These are phyloP conservation scores for Triticum monococcum DNA, from an alignment of 176 grass and related monocot genomes.

Conservation along the genomic window DNA sequence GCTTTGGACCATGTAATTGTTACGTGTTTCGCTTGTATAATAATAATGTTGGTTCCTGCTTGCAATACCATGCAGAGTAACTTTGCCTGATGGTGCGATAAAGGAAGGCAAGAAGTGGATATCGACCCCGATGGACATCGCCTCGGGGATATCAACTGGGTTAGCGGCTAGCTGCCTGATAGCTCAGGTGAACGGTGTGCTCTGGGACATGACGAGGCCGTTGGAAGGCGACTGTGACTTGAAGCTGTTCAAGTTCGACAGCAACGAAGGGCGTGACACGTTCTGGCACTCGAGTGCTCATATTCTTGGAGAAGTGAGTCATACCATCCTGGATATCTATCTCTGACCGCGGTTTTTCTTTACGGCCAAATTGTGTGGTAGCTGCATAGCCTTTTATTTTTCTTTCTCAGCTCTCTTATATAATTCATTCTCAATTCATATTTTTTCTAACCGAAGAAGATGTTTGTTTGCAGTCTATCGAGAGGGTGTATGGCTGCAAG, in stretches of 20 bases:
- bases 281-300: conserved; percentile 99
- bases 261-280: conserved; percentile 88
- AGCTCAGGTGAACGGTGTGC: conserved; percentile 79
- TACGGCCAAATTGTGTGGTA: background rate
- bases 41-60: background rate
- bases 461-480: conserved; percentile 60
- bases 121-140: conserved; percentile 84
- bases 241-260: conserved; percentile 93
- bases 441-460: conserved; percentile 23
- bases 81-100: conserved; percentile 62
- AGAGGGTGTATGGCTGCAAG: conserved; percentile 94
- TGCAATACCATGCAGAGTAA: conserved; percentile 54
- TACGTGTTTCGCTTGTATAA: background rate
- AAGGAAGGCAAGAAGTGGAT: conserved; percentile 91
- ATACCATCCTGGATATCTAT: background rate
- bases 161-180: conserved; percentile 78
- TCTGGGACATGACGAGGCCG: conserved; percentile 96
- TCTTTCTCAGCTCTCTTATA: background rate
- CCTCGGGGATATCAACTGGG: conserved; percentile 79
- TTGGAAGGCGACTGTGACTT: conserved; percentile 78
- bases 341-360: background rate
- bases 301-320: conserved; percentile 89
- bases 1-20: background rate
- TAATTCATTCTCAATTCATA: background rate
- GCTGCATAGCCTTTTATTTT: background rate